These are phyloP conservation scores for Xylaria sp. DNA, from an alignment of 2,329 filamentous ascomycete genomes.

Conservation along the genomic window DNA sequence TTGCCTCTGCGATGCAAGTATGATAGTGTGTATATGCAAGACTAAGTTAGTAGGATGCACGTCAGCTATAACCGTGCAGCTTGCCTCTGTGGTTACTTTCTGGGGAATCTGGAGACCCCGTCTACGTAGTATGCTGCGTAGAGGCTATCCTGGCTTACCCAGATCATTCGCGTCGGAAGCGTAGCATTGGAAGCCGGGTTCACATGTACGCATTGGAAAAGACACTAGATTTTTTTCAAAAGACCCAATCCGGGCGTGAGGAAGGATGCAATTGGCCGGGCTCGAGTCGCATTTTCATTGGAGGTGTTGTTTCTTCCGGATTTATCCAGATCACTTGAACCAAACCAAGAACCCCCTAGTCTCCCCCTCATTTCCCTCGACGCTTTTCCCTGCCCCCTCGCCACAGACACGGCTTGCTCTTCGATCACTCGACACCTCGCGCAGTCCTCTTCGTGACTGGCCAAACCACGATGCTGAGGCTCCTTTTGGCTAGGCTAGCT, in stretches of 20 bases:
- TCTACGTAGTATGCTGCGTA: background rate
- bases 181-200: conserved; percentile 27
- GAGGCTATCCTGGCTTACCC: background rate
- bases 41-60: conserved; percentile 5
- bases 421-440: conserved; percentile 16
- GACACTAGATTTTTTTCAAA: conserved; percentile 15
- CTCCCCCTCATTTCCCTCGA: conserved; percentile 10
- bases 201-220: conserved; percentile 16
- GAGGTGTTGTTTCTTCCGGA: conserved; percentile 37
- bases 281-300: conserved; percentile 26
- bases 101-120: conserved; percentile 1
- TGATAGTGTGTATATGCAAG: conserved; percentile 1
- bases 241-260: conserved; percentile 17
- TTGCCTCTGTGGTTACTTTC: background rate
- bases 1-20: conserved; percentile 13
- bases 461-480: background rate
- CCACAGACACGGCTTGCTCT: conserved; percentile 6
- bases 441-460: conserved; percentile 13
- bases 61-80: conserved; percentile 11
- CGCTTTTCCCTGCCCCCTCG: conserved; percentile 5
- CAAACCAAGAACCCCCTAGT: background rate
- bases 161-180: conserved; percentile 15
- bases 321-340: conserved; percentile 37
- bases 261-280: conserved; percentile 27
- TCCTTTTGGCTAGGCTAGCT: conserved; percentile 23